Base-by-base conservation (phyloP, 176 grass and related monocot genomes). In the Oryza meridionalis region DNA sequence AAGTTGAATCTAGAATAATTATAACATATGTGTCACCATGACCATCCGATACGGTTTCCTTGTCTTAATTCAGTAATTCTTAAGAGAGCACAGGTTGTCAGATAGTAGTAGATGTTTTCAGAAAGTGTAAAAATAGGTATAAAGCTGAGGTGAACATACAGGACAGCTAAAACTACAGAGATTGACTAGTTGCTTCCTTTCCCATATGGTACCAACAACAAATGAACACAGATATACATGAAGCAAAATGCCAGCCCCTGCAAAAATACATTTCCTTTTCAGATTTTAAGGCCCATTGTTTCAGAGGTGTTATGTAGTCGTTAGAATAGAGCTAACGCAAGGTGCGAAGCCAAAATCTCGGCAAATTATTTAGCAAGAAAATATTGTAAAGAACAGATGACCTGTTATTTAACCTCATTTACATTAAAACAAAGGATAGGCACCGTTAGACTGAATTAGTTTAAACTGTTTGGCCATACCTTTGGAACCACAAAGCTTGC, bases 401-500 rank as follows among this genome's bases (percentile, higher is more conserved):
- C 37, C 64, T 61, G 71, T 38, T 38, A 69, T 65, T 13, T 33
- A 38, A 26, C 5, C 5, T 58, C 65, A 87, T 46, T 38, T 58
- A 58, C 16, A 55, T n/a, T 21, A 12, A 66, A 84, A 35, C 26
- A 37, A 53, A 59, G 10, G 69, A 7, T 43, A 43, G 1, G 9
- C 9, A 43, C 46, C 29, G 22, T 50, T 68, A 71, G 15, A 38
- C 50, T 32, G 53, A 80, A 11, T 10, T 78, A 55, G 58, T 24
- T 74, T 0, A 44, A 69, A 83, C 77, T 9, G 43, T 31, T 81
- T 15, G n/a, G 26, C 4, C 91, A 87, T 70, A 98, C 91, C 63
- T 93, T 90, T 61, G 82, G 84, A 61, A 82, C 82, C 35, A 98
- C 89, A 81, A 95, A 94, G 69, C 89, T 93, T 46, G 96, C 96